Evolutionary conservation across 768 basidiomycete genomes (phyloP).

Genomic region (Inosperma sp.): DNA sequence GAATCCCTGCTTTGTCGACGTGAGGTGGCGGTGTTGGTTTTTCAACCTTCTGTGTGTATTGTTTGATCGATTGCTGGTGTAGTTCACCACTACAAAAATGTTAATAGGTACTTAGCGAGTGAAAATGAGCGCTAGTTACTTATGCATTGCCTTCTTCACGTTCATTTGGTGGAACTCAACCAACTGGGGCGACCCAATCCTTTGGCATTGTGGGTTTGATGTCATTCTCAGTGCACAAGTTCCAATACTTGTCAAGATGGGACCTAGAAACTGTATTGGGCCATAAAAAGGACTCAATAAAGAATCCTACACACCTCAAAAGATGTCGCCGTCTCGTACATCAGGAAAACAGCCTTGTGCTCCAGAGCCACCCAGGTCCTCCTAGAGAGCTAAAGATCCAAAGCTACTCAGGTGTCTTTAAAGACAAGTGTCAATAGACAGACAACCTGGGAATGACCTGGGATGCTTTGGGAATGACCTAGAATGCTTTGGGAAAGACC

Average conservation of each 20-base stretch:
- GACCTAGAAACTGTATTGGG: background rate
- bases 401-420: too few species aligned
- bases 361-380: background rate
- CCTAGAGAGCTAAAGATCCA: too few species aligned
- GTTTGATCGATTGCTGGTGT: conserved; percentile 4
- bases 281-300: background rate
- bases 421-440: too few species aligned
- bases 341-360: background rate
- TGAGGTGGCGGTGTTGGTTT: background rate
- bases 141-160: background rate
- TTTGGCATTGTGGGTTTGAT: background rate
- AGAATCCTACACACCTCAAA: background rate
- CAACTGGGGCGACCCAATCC: background rate
- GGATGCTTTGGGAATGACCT: too few species aligned
- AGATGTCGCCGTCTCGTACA: background rate
- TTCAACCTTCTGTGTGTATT: conserved; percentile 4
- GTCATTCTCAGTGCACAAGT: background rate
- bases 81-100: background rate
- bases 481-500: too few species aligned
- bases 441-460: too few species aligned
- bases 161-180: conserved; percentile 1
- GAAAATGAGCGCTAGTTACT: background rate
- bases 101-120: background rate
- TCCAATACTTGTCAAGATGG: conserved; percentile 1
- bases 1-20: conserved; percentile 12